A percentile compares a stretch with the other conserved stretches of the same genome.
phyloP scores from a whole-genome alignment of 192 early-diverging fungal genomes.

The Backusella parvicylindrica region DNA sequence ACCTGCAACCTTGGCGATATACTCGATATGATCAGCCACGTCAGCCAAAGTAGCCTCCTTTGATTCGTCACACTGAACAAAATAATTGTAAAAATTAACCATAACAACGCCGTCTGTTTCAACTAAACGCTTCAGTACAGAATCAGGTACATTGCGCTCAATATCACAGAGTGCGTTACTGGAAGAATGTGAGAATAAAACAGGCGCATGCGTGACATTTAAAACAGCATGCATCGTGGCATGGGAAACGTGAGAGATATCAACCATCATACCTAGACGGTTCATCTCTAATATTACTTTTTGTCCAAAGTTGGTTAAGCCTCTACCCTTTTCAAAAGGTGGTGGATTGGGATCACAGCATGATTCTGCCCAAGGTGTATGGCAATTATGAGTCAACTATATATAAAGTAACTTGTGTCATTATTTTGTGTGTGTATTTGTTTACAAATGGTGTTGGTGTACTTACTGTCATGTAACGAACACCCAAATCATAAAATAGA shows the following conservation, averaged over 20 bases:
- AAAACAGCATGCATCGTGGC: constrained; percentile 57
- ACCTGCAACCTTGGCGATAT: constrained; percentile 52
- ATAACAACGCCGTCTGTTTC: constrained; percentile 59
- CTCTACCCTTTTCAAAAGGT: constrained; percentile 35
- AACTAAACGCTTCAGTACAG: constrained; percentile 38
- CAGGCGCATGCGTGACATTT: constrained; percentile 47
- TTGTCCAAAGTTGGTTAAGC: constrained; percentile 53
- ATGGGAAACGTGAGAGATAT: constrained; percentile 61
- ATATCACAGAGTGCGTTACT: constrained; percentile 47
- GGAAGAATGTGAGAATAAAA: constrained; percentile 61
- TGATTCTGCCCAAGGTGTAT: constrained; percentile 55
- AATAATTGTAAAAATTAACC: constrained; percentile 56
- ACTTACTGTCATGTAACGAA: constrained; percentile 61
- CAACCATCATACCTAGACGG: constrained; percentile 67
- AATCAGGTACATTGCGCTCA: constrained; percentile 61
- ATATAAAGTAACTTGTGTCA: neutral
- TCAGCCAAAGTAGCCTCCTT: constrained; percentile 30
- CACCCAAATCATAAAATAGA: constrained; percentile 52
- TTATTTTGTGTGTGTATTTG: neutral
- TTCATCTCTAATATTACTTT: constrained; percentile 65
- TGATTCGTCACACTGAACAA: constrained; percentile 36
- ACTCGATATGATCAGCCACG: constrained; percentile 58
- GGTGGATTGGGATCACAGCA: constrained; percentile 46
- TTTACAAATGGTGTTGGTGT: neutral
- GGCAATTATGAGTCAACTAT: constrained; percentile 58